Evolutionary conservation across 495 filamentous ascomycete species (phyloP).

Genomic region (Ascobolus immersus): DNA sequence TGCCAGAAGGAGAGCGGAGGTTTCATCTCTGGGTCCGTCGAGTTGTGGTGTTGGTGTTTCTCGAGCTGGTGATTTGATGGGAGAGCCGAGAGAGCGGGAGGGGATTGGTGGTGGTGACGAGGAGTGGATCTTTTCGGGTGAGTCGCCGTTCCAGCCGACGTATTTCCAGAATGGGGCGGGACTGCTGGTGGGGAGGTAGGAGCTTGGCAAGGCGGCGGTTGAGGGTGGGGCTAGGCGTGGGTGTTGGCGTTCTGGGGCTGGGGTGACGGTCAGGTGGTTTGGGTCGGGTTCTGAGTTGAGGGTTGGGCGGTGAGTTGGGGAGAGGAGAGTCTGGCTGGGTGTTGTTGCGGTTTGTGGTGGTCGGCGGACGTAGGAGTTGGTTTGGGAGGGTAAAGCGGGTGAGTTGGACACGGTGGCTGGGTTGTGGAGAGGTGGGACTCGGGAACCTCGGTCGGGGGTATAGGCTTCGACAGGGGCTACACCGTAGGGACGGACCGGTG

Average conservation of each 20-base stretch:
- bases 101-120: constrained; percentile 26
- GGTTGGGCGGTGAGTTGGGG: constrained; percentile 5
- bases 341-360: not conserved
- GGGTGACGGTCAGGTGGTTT: constrained; percentile 40
- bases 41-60: not conserved
- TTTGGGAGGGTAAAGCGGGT: not conserved
- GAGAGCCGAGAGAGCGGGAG: constrained; percentile 17
- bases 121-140: constrained; percentile 35
- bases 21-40: no score
- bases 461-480: constrained; percentile 25
- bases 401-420: constrained; percentile 14
- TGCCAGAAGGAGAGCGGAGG: not conserved
- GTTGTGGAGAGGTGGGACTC: constrained; percentile 22
- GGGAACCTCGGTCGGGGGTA: constrained; percentile 30
- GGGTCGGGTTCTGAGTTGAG: constrained; percentile 17
- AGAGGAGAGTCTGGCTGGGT: constrained; percentile 1
- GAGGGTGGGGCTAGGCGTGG: constrained; percentile 67
- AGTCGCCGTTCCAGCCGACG: constrained; percentile 50
- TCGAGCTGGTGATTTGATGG: constrained; percentile 4
- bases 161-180: constrained; percentile 97
- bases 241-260: constrained; percentile 59
- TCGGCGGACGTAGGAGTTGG: not conserved
- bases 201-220: constrained; percentile 69
- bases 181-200: constrained; percentile 82
- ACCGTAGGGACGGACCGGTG: constrained; percentile 19